These are phyloP conservation scores for Macrocybe gigantea DNA, from an alignment of 768 basidiomycete species.

Conservation along the genomic window DNA sequence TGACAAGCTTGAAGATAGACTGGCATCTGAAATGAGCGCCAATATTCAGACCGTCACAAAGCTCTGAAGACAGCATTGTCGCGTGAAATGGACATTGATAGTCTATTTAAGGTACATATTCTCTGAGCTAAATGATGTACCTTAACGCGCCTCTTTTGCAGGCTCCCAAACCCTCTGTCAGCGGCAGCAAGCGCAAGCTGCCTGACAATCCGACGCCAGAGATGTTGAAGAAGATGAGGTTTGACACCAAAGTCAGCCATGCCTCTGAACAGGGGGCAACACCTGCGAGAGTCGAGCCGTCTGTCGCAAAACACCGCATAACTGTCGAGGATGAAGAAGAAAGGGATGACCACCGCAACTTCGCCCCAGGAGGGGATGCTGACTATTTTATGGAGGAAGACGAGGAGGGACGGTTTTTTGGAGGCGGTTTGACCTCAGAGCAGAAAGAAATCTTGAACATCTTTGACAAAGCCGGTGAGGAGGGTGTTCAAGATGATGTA, in stretches of 20 bases:
- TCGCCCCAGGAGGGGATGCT: constrained; percentile 83
- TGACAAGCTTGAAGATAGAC: neutral
- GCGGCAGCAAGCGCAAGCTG: constrained; percentile 67
- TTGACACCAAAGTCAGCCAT: constrained; percentile 30
- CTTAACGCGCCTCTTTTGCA: constrained; percentile 16
- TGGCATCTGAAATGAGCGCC: neutral
- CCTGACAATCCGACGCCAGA: constrained; percentile 74
- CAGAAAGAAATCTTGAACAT: constrained; percentile 96
- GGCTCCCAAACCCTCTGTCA: constrained; percentile 63
- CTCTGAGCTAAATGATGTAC: neutral
- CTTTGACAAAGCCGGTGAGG: constrained; percentile 71
- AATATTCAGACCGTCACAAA: neutral
- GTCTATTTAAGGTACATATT: constrained; percentile 40
- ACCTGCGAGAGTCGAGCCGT: neutral
- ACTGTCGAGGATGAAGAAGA: constrained; percentile 64
- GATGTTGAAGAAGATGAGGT: constrained; percentile 74
- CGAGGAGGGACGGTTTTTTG: constrained; percentile 88
- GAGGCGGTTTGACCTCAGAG: constrained; percentile 86
- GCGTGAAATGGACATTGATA: constrained; percentile 40
- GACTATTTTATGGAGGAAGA: constrained; percentile 92
- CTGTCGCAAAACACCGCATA: constrained; percentile 26
- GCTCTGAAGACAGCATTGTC: neutral
- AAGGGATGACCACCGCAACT: constrained; percentile 40
- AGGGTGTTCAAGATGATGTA: constrained; percentile 65
- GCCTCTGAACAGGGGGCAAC: neutral